phyloP scores from a whole-genome alignment of 495 filamentous ascomycete species.

The Hyaloscypha bicolor region DNA sequence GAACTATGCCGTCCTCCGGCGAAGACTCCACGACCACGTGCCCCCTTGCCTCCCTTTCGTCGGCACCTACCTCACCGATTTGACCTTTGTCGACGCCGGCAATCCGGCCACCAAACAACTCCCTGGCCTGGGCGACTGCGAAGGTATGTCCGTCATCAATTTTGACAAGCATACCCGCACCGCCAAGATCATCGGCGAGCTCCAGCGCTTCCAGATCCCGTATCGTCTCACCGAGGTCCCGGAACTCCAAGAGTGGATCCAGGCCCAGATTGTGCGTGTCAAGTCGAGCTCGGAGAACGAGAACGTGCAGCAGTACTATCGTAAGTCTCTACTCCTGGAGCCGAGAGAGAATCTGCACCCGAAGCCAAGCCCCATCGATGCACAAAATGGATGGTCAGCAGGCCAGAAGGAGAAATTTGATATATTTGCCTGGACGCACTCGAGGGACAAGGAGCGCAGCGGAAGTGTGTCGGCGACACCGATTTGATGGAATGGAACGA shows the following conservation, averaged over 20 bases:
- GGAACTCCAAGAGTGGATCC: constrained; percentile 94
- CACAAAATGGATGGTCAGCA: constrained; percentile 24
- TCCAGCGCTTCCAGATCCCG: constrained; percentile 96
- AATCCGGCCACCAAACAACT: constrained; percentile 78
- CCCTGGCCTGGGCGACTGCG: constrained; percentile 48
- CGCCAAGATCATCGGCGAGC: constrained; percentile 90
- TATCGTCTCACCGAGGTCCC: constrained; percentile 83
- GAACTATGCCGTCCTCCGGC: constrained; percentile 90
- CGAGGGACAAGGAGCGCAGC: constrained; percentile 44
- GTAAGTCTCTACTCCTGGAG: constrained; percentile 86
- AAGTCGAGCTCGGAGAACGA: constrained; percentile 71
- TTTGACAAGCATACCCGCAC: constrained; percentile 98
- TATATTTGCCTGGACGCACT: constrained; percentile 57
- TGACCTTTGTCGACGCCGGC: constrained; percentile 88
- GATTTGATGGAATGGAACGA: constrained; percentile 1
- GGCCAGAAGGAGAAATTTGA: constrained; percentile 53
- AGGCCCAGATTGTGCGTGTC: constrained; percentile 79
- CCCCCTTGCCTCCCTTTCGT: constrained; percentile 95
- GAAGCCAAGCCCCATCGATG: constrained; percentile 54
- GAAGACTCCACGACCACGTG: constrained; percentile 82
- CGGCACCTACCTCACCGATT: constrained; percentile 92
- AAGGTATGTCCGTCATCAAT: constrained; percentile 83
- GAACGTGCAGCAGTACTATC: constrained; percentile 82
- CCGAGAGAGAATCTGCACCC: constrained; percentile 65
- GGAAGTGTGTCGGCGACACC: constrained; percentile 13